These are phyloP conservation scores for Ensete glaucum DNA, from an alignment of 176 grass and related monocot genomes.

Conservation along the genomic window DNA sequence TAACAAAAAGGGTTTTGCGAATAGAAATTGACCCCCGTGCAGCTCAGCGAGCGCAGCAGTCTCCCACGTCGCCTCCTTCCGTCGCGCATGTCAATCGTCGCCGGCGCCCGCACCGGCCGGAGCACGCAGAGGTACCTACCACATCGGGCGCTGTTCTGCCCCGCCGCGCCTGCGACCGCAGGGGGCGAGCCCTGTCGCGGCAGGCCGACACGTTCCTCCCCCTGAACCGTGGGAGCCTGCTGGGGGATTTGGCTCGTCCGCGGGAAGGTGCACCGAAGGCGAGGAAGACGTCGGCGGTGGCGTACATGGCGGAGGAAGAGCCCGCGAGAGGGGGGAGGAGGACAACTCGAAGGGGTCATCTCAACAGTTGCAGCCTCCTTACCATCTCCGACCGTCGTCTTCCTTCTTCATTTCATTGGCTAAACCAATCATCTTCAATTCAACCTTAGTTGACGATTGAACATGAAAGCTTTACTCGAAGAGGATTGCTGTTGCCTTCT, in stretches of 20 bases:
- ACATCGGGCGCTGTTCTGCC: not conserved
- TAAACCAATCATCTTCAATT: no score
- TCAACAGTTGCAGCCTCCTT: no score
- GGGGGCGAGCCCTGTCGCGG: no score
- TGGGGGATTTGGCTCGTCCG: not conserved
- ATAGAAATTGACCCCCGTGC: no score
- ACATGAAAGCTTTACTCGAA: no score
- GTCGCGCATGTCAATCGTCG: conserved; percentile 4
- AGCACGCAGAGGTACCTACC: conserved; percentile 2
- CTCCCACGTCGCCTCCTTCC: conserved; percentile 3
- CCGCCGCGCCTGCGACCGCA: not conserved
- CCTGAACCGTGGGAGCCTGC: not conserved
- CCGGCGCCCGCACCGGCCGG: conserved; percentile 9
- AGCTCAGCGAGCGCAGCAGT: conserved; percentile 2
- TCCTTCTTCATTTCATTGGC: no score
- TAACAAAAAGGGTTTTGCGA: no score
- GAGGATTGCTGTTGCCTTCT: no score
- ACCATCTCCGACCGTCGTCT: no score
- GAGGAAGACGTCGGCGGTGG: not conserved
- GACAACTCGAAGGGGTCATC: not conserved
- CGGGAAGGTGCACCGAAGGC: not conserved
- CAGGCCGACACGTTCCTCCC: not conserved
- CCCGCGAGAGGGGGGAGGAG: not conserved
- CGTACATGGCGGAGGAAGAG: not conserved
- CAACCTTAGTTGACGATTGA: no score